Evolutionary conservation across 179 eudicot species (phyloP), one percentile per base, ranked within the genome.

Genomic region (Spergularia azorica): DNA sequence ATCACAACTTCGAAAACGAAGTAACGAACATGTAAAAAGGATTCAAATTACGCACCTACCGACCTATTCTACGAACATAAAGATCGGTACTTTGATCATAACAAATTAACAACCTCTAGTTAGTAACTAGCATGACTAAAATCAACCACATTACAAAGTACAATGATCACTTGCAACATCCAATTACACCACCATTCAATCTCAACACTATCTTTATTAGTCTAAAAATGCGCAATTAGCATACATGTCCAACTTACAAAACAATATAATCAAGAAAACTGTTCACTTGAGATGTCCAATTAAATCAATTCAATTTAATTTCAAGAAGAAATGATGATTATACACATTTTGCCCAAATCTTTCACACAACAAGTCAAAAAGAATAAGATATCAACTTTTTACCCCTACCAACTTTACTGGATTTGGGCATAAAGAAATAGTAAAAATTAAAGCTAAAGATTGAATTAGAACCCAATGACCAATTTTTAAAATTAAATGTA

Each of bases 361-460:
- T 62, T 54, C 26, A 11, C 32, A 59, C 61, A 62, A 20, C 8
- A 59, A 59, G 63, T 59, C 62, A 74, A 43, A 67, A 77, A 51
- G 65, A 52, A 61, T 73, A 73, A 67, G 72, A 52, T 8, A 54
- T 8, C 41, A 56, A 60, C 54, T 51, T 63, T 51, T 43, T 43
- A 15, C 43, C 14, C 20, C 36, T 54, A 66, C 71, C 39, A 2
- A 48, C 75, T 75, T 77, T 61, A 48, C 50, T 66, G 50, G 38
- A 75, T 69, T 64, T 61, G 12, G 15, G 38, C n/a, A 57, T 5
- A 60, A 66, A 46, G 6, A 57, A 5, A 26, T 39, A 26, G 32
- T 26, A 26, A 51, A 6, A 46, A 52, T 4, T 43, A 56, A 67
- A 4, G 6, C 52, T 1, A 46, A 76, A 12, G 13, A 46, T 9